Base-by-base conservation (phyloP, 2,329 filamentous ascomycete species). In the Sporothrix sp. region DNA sequence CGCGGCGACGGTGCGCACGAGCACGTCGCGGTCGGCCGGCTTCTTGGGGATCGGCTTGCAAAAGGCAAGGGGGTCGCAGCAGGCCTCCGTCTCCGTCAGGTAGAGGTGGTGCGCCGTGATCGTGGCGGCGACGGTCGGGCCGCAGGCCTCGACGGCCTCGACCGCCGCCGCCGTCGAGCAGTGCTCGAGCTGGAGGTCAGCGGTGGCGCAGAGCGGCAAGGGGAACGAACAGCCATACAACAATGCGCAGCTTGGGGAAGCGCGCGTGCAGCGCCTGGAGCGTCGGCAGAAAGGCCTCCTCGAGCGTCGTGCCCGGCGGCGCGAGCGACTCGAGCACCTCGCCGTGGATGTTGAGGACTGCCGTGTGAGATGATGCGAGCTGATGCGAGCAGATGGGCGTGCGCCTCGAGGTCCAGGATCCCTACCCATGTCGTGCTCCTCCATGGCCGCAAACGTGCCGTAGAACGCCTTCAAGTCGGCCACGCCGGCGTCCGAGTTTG, bases 61-160 rank as follows among this genome's bases (percentile, higher is more conserved):
- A 30, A 58, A 58, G 3, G 56, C 55, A 52, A 57, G 54, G 3
- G 56, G 56, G 43, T 58, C 37, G 52, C 55, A 58, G 45, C 54
- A 58, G 23, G 57, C 56, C 14, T 58, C 58, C 21, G 55, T 52
- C 13, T 52, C 50, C 4, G 57, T 60, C 28, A 96, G 74, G 58
- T 79, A 88, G 20, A 95, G 72, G 61, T 95, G 89, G 62, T 95
- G 89, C 2, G 87, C 86, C 0, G 89, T 95, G 58, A 95, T 88
- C 9, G 86, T 91, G 4, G 76, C 83, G 0, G 78, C 84, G 21
- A 96, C 91, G 3, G 78, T 85, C 16, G 82, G 77, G 0, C 88
- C 87, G 61, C 88, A 94, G 13, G 78, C 71, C 57, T 77, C 75
- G 32, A 96, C 90, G 1, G 87, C 82, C 56, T 85, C 79, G 4